Base-by-base conservation (phyloP, 306 rosid genomes). In the Canavalia ensiformis region DNA sequence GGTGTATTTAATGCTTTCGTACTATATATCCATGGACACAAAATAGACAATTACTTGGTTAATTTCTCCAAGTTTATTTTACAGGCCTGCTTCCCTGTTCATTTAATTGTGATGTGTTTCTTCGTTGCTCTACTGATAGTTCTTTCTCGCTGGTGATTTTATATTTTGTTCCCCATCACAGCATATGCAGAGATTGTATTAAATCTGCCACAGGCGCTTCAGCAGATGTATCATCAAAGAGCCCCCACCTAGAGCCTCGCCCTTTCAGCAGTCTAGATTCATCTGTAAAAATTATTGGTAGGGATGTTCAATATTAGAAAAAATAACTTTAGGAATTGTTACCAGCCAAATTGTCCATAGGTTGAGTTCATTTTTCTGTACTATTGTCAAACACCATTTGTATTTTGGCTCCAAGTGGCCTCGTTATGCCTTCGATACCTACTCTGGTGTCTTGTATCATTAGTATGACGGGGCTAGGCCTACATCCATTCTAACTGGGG, bases 131-230 rank as follows among this genome's bases (percentile, higher is more conserved):
- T 63, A 39, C 68, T 12, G 5, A 35, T 25, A 8, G 33, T 31
- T 31, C 18, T 72, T 13, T 28, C 51, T 28, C 46, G 1, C 51
- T 33, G 9, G 47, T 74, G 66, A 63, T 72, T 70, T 81, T 44
- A 37, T 68, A 35, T 73, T 85, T 51, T 67, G 56, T 37, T 81
- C 45, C 54, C 52, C 54, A 25, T 84, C 72, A 34, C 97, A 95
- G 99, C 97, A 39, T 95, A 90, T 49, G 97, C 99, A 5, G 98
- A 95, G 89, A 89, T 95, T 50, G 97, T 95, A 67, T 85, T 95
- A 82, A 95, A 93, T 82, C 84, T 95, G 83, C 96, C 93, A 0
- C 88, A 77, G 57, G 97, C 95, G 49, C 87, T 91, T 76, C 90
- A 84, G 79, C 91, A 95, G 87, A 76, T 82, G 55, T 46, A 77